Percentiles rank a stretch among this genome's conserved stretches.
These are phyloP conservation scores for Coprinellus micaceus DNA, from an alignment of 768 basidiomycete species.

Conservation along the genomic window DNA sequence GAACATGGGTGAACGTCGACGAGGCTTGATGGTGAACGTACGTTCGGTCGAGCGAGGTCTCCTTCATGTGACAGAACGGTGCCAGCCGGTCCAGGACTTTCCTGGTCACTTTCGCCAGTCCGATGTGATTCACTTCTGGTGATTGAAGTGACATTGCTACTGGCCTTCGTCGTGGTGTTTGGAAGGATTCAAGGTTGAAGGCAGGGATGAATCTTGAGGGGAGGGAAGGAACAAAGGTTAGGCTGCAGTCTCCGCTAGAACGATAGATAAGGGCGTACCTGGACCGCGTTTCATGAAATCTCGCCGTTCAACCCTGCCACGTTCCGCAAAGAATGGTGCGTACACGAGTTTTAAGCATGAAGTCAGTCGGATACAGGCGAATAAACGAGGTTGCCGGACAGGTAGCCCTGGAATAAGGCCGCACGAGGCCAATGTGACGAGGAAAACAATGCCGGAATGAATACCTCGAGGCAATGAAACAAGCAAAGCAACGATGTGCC, in stretches of 20 bases:
- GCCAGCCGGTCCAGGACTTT: constrained; percentile 13
- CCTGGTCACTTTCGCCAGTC: constrained; percentile 7
- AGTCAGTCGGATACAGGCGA: not conserved
- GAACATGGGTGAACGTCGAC: not conserved
- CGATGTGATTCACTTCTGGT: constrained; percentile 6
- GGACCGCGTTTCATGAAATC: not conserved
- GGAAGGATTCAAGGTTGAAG: no score
- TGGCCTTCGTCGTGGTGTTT: not conserved
- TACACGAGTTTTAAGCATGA: constrained; percentile 1
- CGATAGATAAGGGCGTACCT: not conserved
- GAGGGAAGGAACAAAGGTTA: no score
- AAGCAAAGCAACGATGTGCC: not conserved
- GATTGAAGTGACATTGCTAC: not conserved
- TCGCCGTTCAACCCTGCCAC: not conserved
- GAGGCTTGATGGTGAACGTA: not conserved
- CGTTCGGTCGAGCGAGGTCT: not conserved
- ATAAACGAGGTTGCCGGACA: not conserved
- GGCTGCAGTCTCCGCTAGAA: no score
- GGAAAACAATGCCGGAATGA: not conserved
- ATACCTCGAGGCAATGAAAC: not conserved
- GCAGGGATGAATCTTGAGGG: no score
- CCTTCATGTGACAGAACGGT: constrained; percentile 12
- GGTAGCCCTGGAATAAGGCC: not conserved
- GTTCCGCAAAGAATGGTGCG: not conserved
- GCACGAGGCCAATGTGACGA: not conserved